Percentiles rank a stretch among this genome's conserved stretches.
phyloP scores from a whole-genome alignment of 2,329 filamentous ascomycete genomes.

The Eutypella sp. region DNA sequence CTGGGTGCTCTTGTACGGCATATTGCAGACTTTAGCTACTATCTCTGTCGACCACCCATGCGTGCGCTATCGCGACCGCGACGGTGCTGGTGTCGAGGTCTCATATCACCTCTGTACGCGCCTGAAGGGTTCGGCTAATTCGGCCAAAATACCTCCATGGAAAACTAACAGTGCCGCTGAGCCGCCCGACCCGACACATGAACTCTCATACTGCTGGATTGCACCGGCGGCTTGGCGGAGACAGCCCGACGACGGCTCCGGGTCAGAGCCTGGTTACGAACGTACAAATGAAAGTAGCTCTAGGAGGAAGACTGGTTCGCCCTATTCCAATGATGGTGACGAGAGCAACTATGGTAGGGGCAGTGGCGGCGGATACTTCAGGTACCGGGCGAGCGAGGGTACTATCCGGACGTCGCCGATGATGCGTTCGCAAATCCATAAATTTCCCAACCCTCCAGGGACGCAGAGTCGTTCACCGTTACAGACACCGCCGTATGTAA shows the following conservation, averaged over 20 bases:
- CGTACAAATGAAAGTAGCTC: neutral
- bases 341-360: neutral
- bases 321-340: neutral
- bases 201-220: slow-evolving; percentile 50
- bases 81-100: too few species aligned
- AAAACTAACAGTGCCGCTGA: slow-evolving; percentile 25
- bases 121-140: slow-evolving; percentile 34
- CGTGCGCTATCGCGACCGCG: slow-evolving; percentile 43
- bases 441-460: neutral
- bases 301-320: neutral
- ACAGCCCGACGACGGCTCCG: slow-evolving; percentile 13
- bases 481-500: neutral
- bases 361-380: neutral
- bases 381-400: neutral
- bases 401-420: too few species aligned
- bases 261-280: slow-evolving; percentile 12
- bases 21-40: slow-evolving; percentile 55
- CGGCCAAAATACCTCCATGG: slow-evolving; percentile 50
- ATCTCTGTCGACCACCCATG: slow-evolving; percentile 53
- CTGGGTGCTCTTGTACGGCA: slow-evolving; percentile 57
- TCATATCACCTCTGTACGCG: slow-evolving; percentile 53
- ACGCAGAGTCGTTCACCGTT: neutral
- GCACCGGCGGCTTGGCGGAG: slow-evolving; percentile 37
- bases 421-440: neutral
- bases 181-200: slow-evolving; percentile 37